Conservation (phyloP, 2,329 filamentous ascomycete species). For the Colletotrichum sp. region DNA sequence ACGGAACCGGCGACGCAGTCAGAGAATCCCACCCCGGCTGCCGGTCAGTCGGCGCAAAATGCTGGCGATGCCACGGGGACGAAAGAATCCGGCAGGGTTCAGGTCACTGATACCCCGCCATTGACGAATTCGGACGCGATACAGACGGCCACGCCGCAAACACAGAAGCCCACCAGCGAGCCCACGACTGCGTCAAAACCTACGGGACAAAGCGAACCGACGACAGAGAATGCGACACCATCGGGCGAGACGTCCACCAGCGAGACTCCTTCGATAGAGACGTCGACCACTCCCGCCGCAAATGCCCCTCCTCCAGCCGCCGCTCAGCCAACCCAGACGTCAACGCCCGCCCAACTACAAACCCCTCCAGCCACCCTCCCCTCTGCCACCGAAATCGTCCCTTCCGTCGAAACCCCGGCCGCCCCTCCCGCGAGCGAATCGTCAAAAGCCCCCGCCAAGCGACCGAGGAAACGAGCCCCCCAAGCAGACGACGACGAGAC, state of each 20-base stretch:
- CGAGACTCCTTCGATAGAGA: background rate
- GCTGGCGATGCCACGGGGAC: background rate
- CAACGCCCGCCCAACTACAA: background rate
- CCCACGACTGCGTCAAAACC: background rate
- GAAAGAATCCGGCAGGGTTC: background rate
- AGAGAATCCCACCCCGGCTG: background rate
- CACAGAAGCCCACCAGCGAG: background rate
- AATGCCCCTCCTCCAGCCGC: background rate
- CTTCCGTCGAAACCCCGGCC: background rate
- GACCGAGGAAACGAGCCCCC: constrained; percentile 11
- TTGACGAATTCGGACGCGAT: background rate
- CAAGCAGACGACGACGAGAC: constrained; percentile 5
- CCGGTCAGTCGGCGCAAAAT: background rate
- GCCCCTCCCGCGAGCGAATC: background rate
- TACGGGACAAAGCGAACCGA: background rate
- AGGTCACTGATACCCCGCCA: constrained; percentile 10
- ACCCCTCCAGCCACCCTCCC: constrained; percentile 8
- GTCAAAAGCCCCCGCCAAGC: background rate
- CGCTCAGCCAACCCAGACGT: background rate
- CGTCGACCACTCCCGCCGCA: background rate
- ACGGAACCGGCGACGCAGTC: background rate
- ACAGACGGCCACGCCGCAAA: background rate
- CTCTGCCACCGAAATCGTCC: background rate
- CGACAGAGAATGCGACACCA: background rate
- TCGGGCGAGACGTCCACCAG: background rate